Conservation (phyloP, 345 rosid genomes). For the Acer saccharum region DNA sequence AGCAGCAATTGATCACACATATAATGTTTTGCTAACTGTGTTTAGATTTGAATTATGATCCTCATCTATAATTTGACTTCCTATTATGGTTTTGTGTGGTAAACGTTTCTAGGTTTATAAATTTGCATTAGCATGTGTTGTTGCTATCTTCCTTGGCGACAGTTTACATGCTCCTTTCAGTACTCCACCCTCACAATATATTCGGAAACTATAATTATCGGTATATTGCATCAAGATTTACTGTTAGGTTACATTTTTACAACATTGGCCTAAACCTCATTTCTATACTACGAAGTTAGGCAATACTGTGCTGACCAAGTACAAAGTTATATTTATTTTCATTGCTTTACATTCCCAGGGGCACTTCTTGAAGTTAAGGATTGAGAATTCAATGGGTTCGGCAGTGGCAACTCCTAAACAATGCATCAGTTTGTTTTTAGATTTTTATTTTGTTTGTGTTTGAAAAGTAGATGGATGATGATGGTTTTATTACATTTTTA, state of each 20-base stretch:
- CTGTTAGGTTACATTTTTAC: background rate
- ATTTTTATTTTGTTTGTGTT: too few relatives aligned
- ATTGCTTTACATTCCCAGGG: too few relatives aligned
- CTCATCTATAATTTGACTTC: background rate
- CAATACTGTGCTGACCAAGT: background rate
- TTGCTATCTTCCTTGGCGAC: background rate
- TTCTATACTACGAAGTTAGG: background rate
- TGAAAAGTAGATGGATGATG: too few relatives aligned
- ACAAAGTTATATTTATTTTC: background rate
- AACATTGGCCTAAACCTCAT: background rate
- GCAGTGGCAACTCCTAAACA: too few relatives aligned
- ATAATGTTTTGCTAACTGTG: background rate
- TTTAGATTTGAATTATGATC: background rate
- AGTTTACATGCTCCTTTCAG: background rate
- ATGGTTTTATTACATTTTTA: too few relatives aligned
- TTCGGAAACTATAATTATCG: background rate
- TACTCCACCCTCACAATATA: background rate
- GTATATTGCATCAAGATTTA: background rate
- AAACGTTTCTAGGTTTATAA: background rate
- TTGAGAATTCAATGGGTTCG: conserved; percentile 85
- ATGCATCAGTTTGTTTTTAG: too few relatives aligned
- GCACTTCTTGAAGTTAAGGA: conserved; percentile 72
- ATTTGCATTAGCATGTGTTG: background rate
- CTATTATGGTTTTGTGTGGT: background rate
- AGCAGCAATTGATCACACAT: background rate